These are phyloP conservation scores for Cnidoscolus chayamansa DNA, from an alignment of 441 rosid genomes.

Conservation along the genomic window DNA sequence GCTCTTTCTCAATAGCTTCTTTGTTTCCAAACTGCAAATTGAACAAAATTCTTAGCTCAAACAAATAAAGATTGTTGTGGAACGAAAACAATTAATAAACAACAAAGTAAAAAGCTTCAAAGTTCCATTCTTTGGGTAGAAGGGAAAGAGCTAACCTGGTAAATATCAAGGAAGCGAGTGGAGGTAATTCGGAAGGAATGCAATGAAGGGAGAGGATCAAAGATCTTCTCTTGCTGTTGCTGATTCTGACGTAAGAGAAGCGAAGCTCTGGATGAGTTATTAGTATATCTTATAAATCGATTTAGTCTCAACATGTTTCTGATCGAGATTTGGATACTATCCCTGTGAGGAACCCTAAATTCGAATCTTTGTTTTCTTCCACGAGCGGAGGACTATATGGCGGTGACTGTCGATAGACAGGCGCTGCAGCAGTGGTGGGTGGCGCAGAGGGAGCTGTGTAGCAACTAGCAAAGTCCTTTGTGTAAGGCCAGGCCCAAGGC, in stretches of 20 bases:
- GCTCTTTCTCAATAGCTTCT: slow-evolving; percentile 69
- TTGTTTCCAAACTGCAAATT: slow-evolving; percentile 56
- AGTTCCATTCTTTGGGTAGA: not conserved
- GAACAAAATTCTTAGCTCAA: not conserved
- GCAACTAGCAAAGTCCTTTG: not conserved
- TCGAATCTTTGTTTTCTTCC: not conserved
- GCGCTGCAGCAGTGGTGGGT: not conserved
- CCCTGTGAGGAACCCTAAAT: not conserved
- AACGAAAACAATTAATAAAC: not conserved
- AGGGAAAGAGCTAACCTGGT: slow-evolving; percentile 39
- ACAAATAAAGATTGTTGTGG: too few species aligned
- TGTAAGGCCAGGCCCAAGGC: not conserved
- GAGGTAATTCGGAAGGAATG: slow-evolving; percentile 41
- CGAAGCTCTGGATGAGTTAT: slow-evolving; percentile 21
- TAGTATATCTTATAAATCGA: slow-evolving; percentile 30
- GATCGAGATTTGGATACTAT: not conserved
- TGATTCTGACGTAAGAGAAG: slow-evolving; percentile 26
- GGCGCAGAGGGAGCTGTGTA: not conserved
- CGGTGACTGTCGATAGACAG: not conserved
- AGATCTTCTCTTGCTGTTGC: slow-evolving; percentile 26
- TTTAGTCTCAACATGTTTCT: slow-evolving; percentile 41
- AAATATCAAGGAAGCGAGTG: slow-evolving; percentile 68
- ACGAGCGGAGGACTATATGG: not conserved
- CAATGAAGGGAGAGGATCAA: slow-evolving; percentile 36
- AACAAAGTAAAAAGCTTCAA: not conserved